Evolutionary conservation across 129 eudicot genomes (phyloP).

Genomic region (Tagetes erecta): DNA sequence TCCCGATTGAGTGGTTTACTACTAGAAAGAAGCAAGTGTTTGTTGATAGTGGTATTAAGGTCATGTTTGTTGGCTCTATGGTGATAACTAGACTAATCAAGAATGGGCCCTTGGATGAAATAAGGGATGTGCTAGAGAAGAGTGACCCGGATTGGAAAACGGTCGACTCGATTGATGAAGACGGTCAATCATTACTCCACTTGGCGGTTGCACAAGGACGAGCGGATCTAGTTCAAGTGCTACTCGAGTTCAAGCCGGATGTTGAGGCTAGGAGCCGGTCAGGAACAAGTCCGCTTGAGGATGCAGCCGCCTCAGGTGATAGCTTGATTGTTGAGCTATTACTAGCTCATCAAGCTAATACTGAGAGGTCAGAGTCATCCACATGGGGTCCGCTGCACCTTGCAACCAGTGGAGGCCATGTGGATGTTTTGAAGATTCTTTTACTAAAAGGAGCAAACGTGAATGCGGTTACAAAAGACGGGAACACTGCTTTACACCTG

Average conservation of each 20-base stretch:
- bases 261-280: conserved; percentile 51
- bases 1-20: conserved; percentile 82
- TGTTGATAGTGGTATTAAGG: conserved; percentile 63
- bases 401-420: conserved; percentile 57
- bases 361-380: conserved; percentile 53
- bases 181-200: conserved; percentile 74
- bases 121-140: conserved; percentile 67
- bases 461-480: conserved; percentile 62
- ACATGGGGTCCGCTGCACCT: conserved; percentile 70
- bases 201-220: conserved; percentile 60
- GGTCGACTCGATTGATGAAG: conserved; percentile 55
- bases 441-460: conserved; percentile 58
- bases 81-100: conserved; percentile 58
- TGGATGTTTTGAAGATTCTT: conserved; percentile 59
- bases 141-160: conserved; percentile 53
- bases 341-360: conserved; percentile 56
- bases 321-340: conserved; percentile 68
- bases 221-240: conserved; percentile 61
- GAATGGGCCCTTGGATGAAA: conserved; percentile 58
- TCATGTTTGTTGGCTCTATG: conserved; percentile 76
- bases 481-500: conserved; percentile 57
- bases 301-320: conserved; percentile 61
- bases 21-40: conserved; percentile 75
- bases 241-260: conserved; percentile 72
- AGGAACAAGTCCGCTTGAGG: conserved; percentile 65